Base-by-base conservation (phyloP, 345 rosid species). In the Citrus cavaleriei region DNA sequence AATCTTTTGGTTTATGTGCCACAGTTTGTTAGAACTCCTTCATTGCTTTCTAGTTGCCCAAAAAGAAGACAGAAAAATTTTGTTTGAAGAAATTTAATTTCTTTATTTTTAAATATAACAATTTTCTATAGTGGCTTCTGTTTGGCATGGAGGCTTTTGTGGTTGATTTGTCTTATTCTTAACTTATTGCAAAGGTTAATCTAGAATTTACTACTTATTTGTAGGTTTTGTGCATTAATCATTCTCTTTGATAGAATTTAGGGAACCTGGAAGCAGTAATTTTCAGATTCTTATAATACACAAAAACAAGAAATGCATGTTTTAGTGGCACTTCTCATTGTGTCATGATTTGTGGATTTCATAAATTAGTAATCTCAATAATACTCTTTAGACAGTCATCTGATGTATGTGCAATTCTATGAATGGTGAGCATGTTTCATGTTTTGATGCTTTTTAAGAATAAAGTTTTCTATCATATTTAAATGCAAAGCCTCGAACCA, bases 401-500 rank as follows among this genome's bases (percentile, higher is more conserved):
- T 40, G 42, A 65, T 34, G 10, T 12, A 2, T 32, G 16, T 65
- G 46, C 14, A 9, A 30, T 64, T 64, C n/a, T 51, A 13, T 19
- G 42, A 75, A 18, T 32, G 46, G 49, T 68, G 32, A 55, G 54
- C 54, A n/a, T 55, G 10, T 61, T 32, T 18, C 9, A 21, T 38
- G 40, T 1, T 67, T 30, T 49, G n/a, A 70, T 69, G 24, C 24
- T 25, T 13, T 78, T 59, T 32, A 61, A 3, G 4, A 69, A 74
- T 74, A 8, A 25, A 34, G 16, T 60, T 70, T 73, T 72, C 40
- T 60, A 25, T 73, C 25, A 16, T 58, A 28, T 76, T 62, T 80
- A 82, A 87, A 68, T 84, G 79, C 46, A 38, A 62, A 25, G 4
- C 72, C 78, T 5, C 60, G 54, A 3, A 38, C 80, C 51, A 76